A percentile compares a stretch with the other conserved stretches of the same genome.
These are phyloP conservation scores for Cladophialophora yegresii DNA, from an alignment of 2,329 filamentous ascomycete genomes.

Conservation along the genomic window DNA sequence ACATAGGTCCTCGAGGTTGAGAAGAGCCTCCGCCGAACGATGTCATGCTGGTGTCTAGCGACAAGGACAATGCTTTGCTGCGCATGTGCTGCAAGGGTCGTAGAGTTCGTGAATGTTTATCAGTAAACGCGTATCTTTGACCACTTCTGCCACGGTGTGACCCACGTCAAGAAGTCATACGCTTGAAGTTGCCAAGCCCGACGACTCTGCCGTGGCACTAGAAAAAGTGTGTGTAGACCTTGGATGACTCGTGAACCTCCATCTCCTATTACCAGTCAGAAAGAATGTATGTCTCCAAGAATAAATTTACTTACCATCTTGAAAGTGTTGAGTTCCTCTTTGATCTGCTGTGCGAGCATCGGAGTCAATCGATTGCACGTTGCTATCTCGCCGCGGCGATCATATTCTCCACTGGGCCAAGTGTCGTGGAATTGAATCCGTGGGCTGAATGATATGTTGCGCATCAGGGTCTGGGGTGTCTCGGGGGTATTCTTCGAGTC, in stretches of 20 bases:
- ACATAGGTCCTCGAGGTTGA: constrained; percentile 27
- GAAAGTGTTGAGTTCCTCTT: constrained; percentile 98
- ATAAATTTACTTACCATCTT: constrained; percentile 77
- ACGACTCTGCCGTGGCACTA: constrained; percentile 45
- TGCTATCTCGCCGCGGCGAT: constrained; percentile 90
- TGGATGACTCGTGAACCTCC: constrained; percentile 98
- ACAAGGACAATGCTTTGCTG: constrained; percentile 32
- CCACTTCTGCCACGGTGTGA: background rate
- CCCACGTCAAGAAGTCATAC: background rate
- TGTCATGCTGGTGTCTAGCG: constrained; percentile 26
- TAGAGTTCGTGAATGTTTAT: constrained; percentile 31
- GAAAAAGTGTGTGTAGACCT: constrained; percentile 99
- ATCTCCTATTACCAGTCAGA: constrained; percentile 73
- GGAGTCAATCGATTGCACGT: constrained; percentile 97
- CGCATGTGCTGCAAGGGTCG: constrained; percentile 31
- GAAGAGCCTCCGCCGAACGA: constrained; percentile 18
- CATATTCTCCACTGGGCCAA: constrained; percentile 93
- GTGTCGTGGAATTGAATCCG: constrained; percentile 94
- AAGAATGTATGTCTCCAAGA: constrained; percentile 12
- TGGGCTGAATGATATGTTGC: constrained; percentile 76
- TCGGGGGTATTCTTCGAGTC: constrained; percentile 79
- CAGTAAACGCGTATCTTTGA: constrained; percentile 7
- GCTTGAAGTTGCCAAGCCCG: background rate
- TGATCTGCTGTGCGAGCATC: constrained; percentile 97
- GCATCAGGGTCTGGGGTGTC: constrained; percentile 70